Evolutionary conservation across 805 yeast genomes (phyloP), one percentile per base, ranked within the genome.

Genomic region (Sporopachydermia quercuum): DNA sequence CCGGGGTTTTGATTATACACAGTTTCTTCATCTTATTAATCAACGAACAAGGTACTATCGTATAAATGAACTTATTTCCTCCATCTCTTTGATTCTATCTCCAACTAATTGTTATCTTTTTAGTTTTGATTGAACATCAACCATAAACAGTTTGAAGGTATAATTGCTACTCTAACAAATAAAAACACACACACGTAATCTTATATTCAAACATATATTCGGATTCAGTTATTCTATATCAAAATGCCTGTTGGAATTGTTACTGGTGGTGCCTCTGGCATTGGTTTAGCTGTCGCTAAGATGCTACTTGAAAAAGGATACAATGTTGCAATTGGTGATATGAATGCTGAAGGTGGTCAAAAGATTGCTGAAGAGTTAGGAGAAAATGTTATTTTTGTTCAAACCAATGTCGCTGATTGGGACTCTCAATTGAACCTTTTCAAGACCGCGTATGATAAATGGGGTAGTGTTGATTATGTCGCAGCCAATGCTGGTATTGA

Each of bases 201-300:
- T n/a, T n/a, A n/a, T n/a, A n/a, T n/a, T n/a, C n/a, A n/a, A n/a
- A n/a, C n/a, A n/a, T n/a, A n/a, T n/a, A n/a, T n/a, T n/a, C n/a
- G n/a, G n/a, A n/a, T n/a, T n/a, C n/a, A n/a, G n/a, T n/a, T n/a
- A n/a, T n/a, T n/a, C n/a, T n/a, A n/a, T n/a, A 8, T 23, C 8
- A 23, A 8, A 23, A 23, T 23, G 30, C 30, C 30, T 23, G 38
- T 36, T 16, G 38, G 47, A 18, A 19, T 50, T 16, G 44, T 49
- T 15, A 47, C 51, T 8, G 51, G 51, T 11, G 53, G 50, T 19
- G 38, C 42, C 18, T 43, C 49, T 4, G 52, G 52, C 16, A 45
- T 49, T 36, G 53, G 53, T 8, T 30, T 46, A 2, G 46, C 47
- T 4, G 42, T 45, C 14, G 48, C 45, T 17, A 42, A 42, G 16